Percentiles rank a stretch among this genome's conserved stretches.
Evolutionary conservation across 2,329 filamentous ascomycete genomes (phyloP).

Genomic region (Colletotrichum agaves): DNA sequence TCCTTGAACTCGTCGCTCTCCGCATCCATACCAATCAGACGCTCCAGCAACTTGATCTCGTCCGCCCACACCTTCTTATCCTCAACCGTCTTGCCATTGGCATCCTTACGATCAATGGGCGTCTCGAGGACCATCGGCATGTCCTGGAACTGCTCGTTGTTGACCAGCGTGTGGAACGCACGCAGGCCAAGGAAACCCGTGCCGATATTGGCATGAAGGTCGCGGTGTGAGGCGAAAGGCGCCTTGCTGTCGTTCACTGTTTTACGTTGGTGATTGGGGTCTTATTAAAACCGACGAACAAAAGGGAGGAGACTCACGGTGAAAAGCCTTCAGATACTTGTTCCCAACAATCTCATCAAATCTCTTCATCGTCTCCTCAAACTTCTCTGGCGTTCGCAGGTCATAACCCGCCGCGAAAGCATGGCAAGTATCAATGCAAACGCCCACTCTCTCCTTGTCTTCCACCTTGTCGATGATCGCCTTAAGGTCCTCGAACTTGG

Average conservation of each 20-base stretch:
- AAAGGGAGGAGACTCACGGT: constrained; percentile 55
- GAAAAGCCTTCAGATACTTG: constrained; percentile 84
- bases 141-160: constrained; percentile 78
- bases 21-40: constrained; percentile 83
- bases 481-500: constrained; percentile 84
- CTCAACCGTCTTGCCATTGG: constrained; percentile 74
- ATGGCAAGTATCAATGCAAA: constrained; percentile 97
- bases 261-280: constrained; percentile 10
- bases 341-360: constrained; percentile 84
- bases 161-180: constrained; percentile 92
- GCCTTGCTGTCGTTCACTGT: constrained; percentile 93
- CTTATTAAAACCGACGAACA: neutral
- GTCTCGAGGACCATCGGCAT: constrained; percentile 96
- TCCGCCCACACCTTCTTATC: constrained; percentile 88
- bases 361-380: constrained; percentile 75
- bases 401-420: constrained; percentile 96
- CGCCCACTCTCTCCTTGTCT: constrained; percentile 85
- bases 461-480: constrained; percentile 85
- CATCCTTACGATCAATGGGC: constrained; percentile 80
- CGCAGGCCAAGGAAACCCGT: constrained; percentile 91
- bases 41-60: constrained; percentile 95
- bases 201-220: constrained; percentile 96
- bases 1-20: constrained; percentile 77
- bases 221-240: constrained; percentile 81
- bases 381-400: constrained; percentile 78